Conservation (phyloP, 306 rosid genomes). For the Lupinus albus region DNA sequence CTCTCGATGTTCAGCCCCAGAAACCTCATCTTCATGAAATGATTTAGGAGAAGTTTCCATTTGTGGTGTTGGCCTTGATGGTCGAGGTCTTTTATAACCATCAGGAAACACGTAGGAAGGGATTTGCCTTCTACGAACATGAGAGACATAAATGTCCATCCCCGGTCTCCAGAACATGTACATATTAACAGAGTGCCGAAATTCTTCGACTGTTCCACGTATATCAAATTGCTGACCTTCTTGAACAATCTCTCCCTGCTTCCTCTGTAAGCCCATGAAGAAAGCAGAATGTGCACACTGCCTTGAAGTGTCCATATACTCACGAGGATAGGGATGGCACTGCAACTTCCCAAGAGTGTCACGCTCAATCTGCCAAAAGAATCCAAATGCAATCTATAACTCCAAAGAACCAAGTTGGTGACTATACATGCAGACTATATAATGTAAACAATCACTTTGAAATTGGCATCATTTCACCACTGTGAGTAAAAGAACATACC, state of each 20-base stretch:
- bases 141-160: conserved; percentile 45
- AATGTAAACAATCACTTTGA: background rate
- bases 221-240: conserved; percentile 50
- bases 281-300: conserved; percentile 41
- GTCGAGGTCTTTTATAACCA: conserved; percentile 42
- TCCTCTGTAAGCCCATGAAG: conserved; percentile 45
- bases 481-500: conserved; percentile 3
- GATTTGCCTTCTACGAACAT: conserved; percentile 44
- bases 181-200: conserved; percentile 39
- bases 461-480: background rate
- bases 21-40: conserved; percentile 33
- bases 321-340: conserved; percentile 43
- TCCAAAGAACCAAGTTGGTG: background rate
- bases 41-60: conserved; percentile 31
- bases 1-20: conserved; percentile 36
- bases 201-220: conserved; percentile 43
- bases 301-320: conserved; percentile 38
- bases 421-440: background rate
- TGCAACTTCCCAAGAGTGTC: conserved; percentile 43
- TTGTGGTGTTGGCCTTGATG: conserved; percentile 38
- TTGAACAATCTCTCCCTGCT: conserved; percentile 38
- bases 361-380: conserved; percentile 41
- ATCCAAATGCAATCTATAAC: background rate
- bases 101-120: conserved; percentile 42
- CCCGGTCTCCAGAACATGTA: conserved; percentile 42